Evolutionary conservation across 1,284 basidiomycete genomes (phyloP).

Genomic region (Heterobasidion annosum): DNA sequence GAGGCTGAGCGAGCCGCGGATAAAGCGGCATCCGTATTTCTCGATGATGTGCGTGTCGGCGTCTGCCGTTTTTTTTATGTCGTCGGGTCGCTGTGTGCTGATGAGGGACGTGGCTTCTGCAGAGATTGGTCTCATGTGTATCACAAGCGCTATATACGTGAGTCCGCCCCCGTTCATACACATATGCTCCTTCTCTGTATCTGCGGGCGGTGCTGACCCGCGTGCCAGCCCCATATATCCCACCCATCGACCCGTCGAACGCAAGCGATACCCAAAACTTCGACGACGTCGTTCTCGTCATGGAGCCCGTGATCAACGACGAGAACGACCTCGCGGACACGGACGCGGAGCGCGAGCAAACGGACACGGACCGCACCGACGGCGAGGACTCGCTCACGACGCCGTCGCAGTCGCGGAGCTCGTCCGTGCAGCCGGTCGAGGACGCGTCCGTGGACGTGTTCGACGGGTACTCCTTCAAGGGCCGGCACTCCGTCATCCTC

Average conservation of each 20-base stretch:
- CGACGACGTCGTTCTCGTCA: slow-evolving; percentile 93
- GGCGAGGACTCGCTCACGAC: slow-evolving; percentile 64
- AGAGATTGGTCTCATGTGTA: slow-evolving; percentile 92
- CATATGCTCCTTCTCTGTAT: neutral
- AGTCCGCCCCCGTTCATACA: slow-evolving; percentile 2
- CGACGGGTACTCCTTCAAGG: slow-evolving; percentile 86
- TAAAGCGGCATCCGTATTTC: slow-evolving; percentile 94
- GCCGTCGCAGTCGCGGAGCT: slow-evolving; percentile 65
- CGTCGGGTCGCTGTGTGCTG: slow-evolving; percentile 7
- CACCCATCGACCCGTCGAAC: slow-evolving; percentile 86
- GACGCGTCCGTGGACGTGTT: slow-evolving; percentile 65
- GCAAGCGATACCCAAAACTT: slow-evolving; percentile 97
- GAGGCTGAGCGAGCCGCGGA: slow-evolving; percentile 85
- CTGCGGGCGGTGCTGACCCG: neutral
- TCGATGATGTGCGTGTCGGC: slow-evolving; percentile 73
- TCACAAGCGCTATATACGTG: slow-evolving; percentile 90
- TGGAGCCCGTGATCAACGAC: slow-evolving; percentile 82
- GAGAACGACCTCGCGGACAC: slow-evolving; percentile 41
- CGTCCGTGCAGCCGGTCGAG: slow-evolving; percentile 48
- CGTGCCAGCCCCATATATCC: slow-evolving; percentile 85
- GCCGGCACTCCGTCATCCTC: slow-evolving; percentile 66
- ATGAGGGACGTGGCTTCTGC: slow-evolving; percentile 12
- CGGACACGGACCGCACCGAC: slow-evolving; percentile 64
- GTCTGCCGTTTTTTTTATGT: slow-evolving; percentile 3
- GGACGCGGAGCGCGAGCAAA: slow-evolving; percentile 33